Percentiles rank a stretch among this genome's conserved stretches.
phyloP scores from a whole-genome alignment of 2,329 filamentous ascomycete species.

The Cercospora sp. region DNA sequence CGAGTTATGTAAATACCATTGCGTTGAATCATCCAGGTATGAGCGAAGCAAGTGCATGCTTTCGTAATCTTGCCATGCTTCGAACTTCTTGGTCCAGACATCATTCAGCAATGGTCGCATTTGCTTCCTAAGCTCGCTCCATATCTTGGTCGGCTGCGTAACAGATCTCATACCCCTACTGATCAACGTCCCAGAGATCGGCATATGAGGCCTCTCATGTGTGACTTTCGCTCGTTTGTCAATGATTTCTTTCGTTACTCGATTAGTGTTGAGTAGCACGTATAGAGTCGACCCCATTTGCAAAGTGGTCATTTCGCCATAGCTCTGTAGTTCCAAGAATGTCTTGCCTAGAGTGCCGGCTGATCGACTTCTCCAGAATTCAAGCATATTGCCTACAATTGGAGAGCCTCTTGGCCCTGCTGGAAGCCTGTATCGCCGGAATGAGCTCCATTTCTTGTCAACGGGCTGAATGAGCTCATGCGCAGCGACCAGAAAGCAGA shows the following conservation, averaged over 20 bases:
- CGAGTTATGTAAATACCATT: conserved; percentile 16
- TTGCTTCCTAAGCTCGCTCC: conserved; percentile 12
- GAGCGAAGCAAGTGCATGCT: conserved; percentile 11
- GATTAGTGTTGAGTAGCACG: conserved; percentile 19
- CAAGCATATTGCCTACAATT: conserved; percentile 17
- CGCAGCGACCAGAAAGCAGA: background rate
- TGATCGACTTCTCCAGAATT: conserved; percentile 16
- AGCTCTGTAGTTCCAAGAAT: conserved; percentile 3
- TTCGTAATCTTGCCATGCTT: conserved; percentile 18
- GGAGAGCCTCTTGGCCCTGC: conserved; percentile 15
- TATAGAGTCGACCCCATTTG: conserved; percentile 19
- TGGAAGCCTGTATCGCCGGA: conserved; percentile 14
- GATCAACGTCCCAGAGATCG: conserved; percentile 16
- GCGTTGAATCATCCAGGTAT: conserved; percentile 1
- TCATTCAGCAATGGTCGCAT: conserved; percentile 18
- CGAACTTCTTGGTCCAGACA: conserved; percentile 15
- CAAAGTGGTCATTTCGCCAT: conserved; percentile 20
- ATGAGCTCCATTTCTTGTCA: conserved; percentile 17
- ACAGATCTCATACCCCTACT: conserved; percentile 19
- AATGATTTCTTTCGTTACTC: conserved; percentile 19
- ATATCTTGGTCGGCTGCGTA: conserved; percentile 14
- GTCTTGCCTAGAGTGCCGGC: conserved; percentile 12
- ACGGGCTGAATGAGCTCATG: conserved; percentile 17
- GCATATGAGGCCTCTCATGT: conserved; percentile 19
- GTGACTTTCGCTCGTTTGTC: conserved; percentile 17